Base-by-base conservation (phyloP, 495 filamentous ascomycete species). In the Copromyces sp. region DNA sequence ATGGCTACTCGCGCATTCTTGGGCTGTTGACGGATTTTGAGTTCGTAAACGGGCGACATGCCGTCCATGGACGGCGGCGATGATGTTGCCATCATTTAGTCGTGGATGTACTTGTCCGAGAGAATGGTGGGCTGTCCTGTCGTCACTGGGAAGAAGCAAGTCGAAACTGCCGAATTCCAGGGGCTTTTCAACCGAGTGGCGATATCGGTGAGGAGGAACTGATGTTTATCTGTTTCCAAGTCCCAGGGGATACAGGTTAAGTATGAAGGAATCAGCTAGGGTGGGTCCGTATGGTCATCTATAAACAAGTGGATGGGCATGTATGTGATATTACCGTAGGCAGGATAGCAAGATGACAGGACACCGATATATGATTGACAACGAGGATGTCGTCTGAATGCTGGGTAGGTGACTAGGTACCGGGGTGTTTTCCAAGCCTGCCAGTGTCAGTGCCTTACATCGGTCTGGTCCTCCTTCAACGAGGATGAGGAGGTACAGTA, bases 21-120 rank as follows among this genome's bases (percentile, higher is more conserved):
- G 75, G 90, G 90, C 76, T 90, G 86, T 82, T 93, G 90, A 75
- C 88, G 85, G 78, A 93, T 87, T 74, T 78, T 82, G 78, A 93
- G 83, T 76, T 89, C 69, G 65, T 76, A 80, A 61, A 69, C 42
- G 4, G 71, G 32, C 4, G 39, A 20, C 20, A 37, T 38, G 16
- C 53, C 71, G 39, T 59, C 42, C 69, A 65, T 78, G 74, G 11
- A 69, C 61, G 9, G 47, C 47, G 68, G 44, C 41, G 35, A 72
- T 11, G 42, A 39, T 65, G 68, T 65, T 71, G 72, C 40, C 72
- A 76, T 73, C 74, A 75, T 72, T 9, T 9, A 69, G 69, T 32
- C 11, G 69, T 16, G 24, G 12, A 9, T 29, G 20, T 35, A 32
- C 2, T 35, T 61, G 24, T 16, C 14, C 24, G 4, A 61, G 12